Evolutionary conservation across 805 yeast species (phyloP).

Genomic region (Lipomyces sp.): DNA sequence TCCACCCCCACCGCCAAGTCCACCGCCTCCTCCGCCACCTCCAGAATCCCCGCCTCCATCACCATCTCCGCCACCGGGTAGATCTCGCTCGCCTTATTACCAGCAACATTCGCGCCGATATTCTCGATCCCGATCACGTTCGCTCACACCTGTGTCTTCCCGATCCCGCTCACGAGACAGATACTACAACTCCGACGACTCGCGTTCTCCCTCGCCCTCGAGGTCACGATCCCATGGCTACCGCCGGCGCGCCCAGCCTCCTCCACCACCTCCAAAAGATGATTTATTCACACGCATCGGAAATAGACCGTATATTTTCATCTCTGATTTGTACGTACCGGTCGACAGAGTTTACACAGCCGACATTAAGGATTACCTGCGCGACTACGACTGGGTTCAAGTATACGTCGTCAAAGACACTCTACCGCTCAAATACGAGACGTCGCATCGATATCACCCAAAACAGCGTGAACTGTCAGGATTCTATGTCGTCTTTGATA

Average conservation of each 20-base stretch:
- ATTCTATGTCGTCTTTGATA: constrained; percentile 71
- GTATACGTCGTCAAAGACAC: constrained; percentile 48
- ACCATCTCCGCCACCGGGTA: background rate
- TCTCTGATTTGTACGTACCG: constrained; percentile 40
- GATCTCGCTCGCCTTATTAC: background rate
- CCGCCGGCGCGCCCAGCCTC: background rate
- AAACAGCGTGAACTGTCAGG: constrained; percentile 60
- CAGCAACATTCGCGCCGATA: constrained; percentile 8
- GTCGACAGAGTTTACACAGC: constrained; percentile 52
- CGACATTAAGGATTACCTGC: constrained; percentile 64
- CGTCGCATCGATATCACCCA: constrained; percentile 17
- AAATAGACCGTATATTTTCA: constrained; percentile 40
- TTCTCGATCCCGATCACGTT: constrained; percentile 7
- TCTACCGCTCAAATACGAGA: constrained; percentile 12
- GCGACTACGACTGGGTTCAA: constrained; percentile 67
- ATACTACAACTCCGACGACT: constrained; percentile 8
- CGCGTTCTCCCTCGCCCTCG: background rate
- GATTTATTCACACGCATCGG: constrained; percentile 29
- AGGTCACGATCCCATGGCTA: background rate
- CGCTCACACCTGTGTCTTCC: background rate
- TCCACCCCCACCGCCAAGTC: constrained; percentile 32
- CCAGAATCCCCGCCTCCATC: constrained; percentile 8
- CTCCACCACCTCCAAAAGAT: constrained; percentile 4
- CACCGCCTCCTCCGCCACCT: constrained; percentile 23
- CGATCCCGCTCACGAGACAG: constrained; percentile 12